Evolutionary conservation across 306 rosid genomes (phyloP).

Genomic region (Quercus rubra): DNA sequence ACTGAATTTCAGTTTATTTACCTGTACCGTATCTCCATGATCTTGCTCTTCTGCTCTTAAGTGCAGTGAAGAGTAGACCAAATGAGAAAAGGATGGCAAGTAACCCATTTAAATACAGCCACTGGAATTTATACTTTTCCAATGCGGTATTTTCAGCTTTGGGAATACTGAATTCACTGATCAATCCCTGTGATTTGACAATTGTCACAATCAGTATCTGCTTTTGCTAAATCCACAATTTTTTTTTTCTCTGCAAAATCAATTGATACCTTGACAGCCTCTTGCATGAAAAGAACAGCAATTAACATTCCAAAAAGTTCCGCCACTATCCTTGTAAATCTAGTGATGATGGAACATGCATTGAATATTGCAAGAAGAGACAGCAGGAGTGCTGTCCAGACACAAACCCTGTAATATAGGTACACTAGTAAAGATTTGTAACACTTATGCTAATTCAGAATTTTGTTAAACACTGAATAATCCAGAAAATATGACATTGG

Average conservation of each 20-base stretch:
- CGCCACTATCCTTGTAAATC: slow-evolving; percentile 82
- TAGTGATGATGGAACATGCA: slow-evolving; percentile 62
- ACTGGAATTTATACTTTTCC: slow-evolving; percentile 51
- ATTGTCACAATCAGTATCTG: neutral
- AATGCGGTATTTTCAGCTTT: slow-evolving; percentile 37
- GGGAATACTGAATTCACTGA: slow-evolving; percentile 62
- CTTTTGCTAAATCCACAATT: neutral
- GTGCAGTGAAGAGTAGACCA: slow-evolving; percentile 68
- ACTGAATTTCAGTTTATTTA: neutral
- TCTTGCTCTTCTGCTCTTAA: slow-evolving; percentile 81
- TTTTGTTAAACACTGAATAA: neutral
- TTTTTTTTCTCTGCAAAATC: neutral
- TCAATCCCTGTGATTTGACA: slow-evolving; percentile 51
- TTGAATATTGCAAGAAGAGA: slow-evolving; percentile 74
- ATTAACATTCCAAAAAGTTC: slow-evolving; percentile 90
- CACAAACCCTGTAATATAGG: slow-evolving; percentile 38
- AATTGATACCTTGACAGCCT: slow-evolving; percentile 70
- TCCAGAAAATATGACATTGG: neutral
- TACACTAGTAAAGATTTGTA: neutral
- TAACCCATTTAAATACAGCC: slow-evolving; percentile 74
- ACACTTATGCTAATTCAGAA: neutral
- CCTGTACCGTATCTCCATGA: slow-evolving; percentile 86
- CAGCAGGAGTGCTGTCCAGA: slow-evolving; percentile 78
- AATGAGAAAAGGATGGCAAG: slow-evolving; percentile 64
- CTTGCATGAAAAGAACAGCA: slow-evolving; percentile 72